Evolutionary conservation across 345 rosid genomes (phyloP), one percentile per base, ranked within the genome.

Genomic region (Gossypium anomalum): DNA sequence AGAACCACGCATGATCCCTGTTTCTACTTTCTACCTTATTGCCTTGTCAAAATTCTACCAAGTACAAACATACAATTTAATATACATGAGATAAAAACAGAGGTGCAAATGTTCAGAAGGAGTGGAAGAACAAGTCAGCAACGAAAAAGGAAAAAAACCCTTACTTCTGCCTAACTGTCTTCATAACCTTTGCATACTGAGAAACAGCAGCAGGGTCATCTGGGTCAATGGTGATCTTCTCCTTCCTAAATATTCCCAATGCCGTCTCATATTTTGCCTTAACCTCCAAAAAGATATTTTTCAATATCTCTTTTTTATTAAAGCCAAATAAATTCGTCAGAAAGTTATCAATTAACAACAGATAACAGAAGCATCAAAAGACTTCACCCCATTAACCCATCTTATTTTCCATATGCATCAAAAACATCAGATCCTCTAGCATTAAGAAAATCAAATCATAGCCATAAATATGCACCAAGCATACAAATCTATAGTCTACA

Each of bases 101-200:
- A 67, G 15, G 43, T 48, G 9, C 7, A 17, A 60, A 11, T 29
- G 22, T 62, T 49, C 58, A 16, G 22, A 61, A 17, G 38, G 25
- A 48, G 3, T 44, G 16, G 60, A 14, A 23, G 20, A 73, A 22
- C 13, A 69, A 51, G 47, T 49, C 56, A 69, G 56, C 1, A 13
- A 29, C n/a, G 47, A 72, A 58, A 58, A 44, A 44, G 68, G n/a
- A 73, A 78, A 71, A 78, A 55, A 61, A 55, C 67, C 83, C 82
- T 86, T 85, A 96, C 99, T 96, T 93, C 80, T 93, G 89, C 82
- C 98, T 87, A 74, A 88, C 78, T 29, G 89, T 92, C 89, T 89
- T 89, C 98, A 96, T 92, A 51, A 93, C 92, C 76, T 84, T 91
- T 2, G 97, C 93, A 78, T 92, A 96, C 4, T 90, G 97, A 72